Evolutionary conservation across 805 yeast genomes (phyloP), one percentile per base, ranked within the genome.

Genomic region (Candida patagonica): DNA sequence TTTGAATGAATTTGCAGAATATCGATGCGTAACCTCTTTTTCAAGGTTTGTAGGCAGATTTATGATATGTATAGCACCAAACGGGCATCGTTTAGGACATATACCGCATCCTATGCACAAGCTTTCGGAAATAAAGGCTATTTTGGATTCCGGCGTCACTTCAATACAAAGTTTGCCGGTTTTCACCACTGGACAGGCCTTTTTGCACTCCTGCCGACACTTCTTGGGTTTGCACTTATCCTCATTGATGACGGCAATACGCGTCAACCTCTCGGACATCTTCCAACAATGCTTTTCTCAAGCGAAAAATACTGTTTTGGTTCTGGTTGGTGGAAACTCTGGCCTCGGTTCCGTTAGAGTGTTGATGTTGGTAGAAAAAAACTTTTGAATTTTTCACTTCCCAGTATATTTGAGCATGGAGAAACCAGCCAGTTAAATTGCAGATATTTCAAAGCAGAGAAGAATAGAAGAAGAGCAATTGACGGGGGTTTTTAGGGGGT

Each of bases 51-150:
- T 89, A 49, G 98, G 98, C 61, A 92, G 71, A 60, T 92, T 92
- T 69, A 92, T 92, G 60, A 92, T 92, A 57, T 76, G 82, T 56
- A 92, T 88, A 48, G 98, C 98, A 56, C 89, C 95, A 59, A 92
- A 92, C 23, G 98, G 98, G 67, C 98, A 92, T 62, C 87, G 92
- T 65, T 92, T 92, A 39, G 88, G 95, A 74, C 98, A 92, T 54
- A 92, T 92, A 87, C 98, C 98, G 73, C 98, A 92, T 61, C 98
- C 98, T 54, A 92, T 89, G 51, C 98, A 92, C 59, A 92, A 69
- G 29, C 69, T 84, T 61, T 92, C 98, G 13, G 95, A 84, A 43
- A 92, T 85, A 62, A 88, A 92, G 12, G 97, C 95, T 57, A 92
- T 85, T 59, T 92, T 92, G 45, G 83, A 76, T 16, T 79, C 73